Evolutionary conservation across 345 rosid genomes (phyloP), one percentile per base, ranked within the genome.

Genomic region (Conringia planisiliqua): DNA sequence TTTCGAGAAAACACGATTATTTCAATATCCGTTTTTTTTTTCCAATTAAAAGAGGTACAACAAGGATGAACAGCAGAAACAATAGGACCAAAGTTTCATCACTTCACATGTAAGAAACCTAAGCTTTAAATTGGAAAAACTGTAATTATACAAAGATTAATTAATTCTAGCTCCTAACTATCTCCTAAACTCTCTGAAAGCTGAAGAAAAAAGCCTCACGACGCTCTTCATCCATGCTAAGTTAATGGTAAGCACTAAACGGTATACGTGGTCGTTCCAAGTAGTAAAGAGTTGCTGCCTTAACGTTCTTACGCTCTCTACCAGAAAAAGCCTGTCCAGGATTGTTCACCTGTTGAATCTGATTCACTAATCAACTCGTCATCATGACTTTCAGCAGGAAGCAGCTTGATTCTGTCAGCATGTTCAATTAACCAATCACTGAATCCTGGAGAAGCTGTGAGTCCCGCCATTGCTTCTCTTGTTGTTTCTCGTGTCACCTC

Each of bases 401-500:
- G 76, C 70, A 95, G 74, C 60, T 85, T 82, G 70, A 92, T 86
- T 61, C 94, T 71, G 47, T 85, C 92, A 7, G 97, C 92, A 59
- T 86, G 84, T 50, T 89, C 84, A 2, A 90, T 72, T 66, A 90
- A 62, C 98, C 99, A 95, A 59, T 83, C 82, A 0, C 90, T 62
- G 75, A 89, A 89, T 36, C 88, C 91, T 12, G 97, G 91, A 32
- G 96, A 86, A 40, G 96, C 86, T 46, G 87, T 73, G 84, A 89
- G 70, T 35, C 83, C 89, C 8, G 89, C 87, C 71, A 89, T 79
- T 48, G 96, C 92, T 42, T 82, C 67, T 32, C 80, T 78, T 17
- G 97, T 91, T 13, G 98, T 87, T 58, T 86, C 92, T 55, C 58
- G 73, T 10, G 93, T 87, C 40, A 93, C 86, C 76, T 90, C 92